Percentiles rank a stretch among this genome's conserved stretches.
Evolutionary conservation across 352 stramenopile genomes (phyloP).

Genomic region (Phytophthora colocasiae): DNA sequence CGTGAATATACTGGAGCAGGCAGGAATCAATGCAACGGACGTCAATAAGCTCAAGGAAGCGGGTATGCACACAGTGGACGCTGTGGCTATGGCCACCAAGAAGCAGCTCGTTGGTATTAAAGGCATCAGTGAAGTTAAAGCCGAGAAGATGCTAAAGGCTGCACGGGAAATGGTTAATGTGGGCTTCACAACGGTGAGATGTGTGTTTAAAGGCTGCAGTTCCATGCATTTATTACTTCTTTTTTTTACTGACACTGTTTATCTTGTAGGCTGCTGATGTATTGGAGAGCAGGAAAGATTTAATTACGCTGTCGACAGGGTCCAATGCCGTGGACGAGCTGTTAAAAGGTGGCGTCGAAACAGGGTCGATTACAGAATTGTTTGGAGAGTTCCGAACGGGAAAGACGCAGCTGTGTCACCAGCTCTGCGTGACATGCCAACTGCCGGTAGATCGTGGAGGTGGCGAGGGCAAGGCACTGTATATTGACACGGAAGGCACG

Average conservation of each 20-base stretch:
- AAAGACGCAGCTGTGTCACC: slow-evolving; percentile 99
- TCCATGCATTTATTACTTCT: slow-evolving; percentile 3
- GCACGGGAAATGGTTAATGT: slow-evolving; percentile 97
- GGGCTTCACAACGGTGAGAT: slow-evolving; percentile 98
- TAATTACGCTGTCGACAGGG: slow-evolving; percentile 96
- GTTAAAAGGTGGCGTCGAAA: slow-evolving; percentile 97
- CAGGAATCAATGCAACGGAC: slow-evolving; percentile 97
- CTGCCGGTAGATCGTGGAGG: slow-evolving; percentile 97
- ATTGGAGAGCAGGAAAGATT: slow-evolving; percentile 88
- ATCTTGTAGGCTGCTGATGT: slow-evolving; percentile 82
- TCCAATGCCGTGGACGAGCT: slow-evolving; percentile 91
- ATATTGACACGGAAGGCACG: slow-evolving; percentile 99
- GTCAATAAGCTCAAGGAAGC: slow-evolving; percentile 98
- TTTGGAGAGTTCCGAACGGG: slow-evolving; percentile 99
- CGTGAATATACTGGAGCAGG: slow-evolving; percentile 94
- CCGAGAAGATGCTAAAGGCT: slow-evolving; percentile 98
- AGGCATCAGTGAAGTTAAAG: slow-evolving; percentile 99
- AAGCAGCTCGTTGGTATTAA: slow-evolving; percentile 98
- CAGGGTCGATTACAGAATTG: slow-evolving; percentile 97
- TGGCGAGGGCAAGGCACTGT: slow-evolving; percentile 98
- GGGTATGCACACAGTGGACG: slow-evolving; percentile 98
- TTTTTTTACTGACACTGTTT: slow-evolving; percentile 6
- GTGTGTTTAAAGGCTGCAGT: neutral
- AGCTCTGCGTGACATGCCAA: slow-evolving; percentile 99
- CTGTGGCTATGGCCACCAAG: slow-evolving; percentile 97